phyloP scores from a whole-genome alignment of 208 protist species.

The Leishmania mexicana region DNA sequence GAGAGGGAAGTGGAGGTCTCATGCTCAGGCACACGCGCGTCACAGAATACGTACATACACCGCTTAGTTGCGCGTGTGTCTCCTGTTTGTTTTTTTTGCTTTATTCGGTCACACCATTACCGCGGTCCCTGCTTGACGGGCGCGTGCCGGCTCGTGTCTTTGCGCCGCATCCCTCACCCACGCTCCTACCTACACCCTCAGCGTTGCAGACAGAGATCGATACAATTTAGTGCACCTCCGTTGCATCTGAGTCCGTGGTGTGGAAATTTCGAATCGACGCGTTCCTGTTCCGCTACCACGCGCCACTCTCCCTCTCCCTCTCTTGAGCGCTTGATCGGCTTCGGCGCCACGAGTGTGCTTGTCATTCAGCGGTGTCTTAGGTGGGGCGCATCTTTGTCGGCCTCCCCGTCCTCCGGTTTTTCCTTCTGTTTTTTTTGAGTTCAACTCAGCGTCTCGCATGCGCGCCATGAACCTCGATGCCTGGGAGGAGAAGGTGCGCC shows the following conservation, averaged over 20 bases:
- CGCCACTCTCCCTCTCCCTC: not conserved
- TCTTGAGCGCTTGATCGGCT: no score
- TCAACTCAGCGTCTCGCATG: not conserved
- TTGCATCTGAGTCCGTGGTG: not conserved
- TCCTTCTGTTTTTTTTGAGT: not conserved
- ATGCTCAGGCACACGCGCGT: not conserved
- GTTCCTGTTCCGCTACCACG: not conserved
- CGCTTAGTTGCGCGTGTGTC: not conserved
- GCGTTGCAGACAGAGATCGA: not conserved
- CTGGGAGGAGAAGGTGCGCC: slow-evolving; percentile 68
- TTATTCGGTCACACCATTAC: not conserved
- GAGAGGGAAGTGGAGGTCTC: not conserved
- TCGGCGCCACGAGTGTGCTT: not conserved
- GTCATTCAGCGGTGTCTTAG: not conserved
- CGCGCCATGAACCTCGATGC: slow-evolving; percentile 60
- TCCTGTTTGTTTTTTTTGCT: not conserved
- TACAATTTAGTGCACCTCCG: not conserved
- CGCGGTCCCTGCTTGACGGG: not conserved
- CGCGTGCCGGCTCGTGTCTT: not conserved
- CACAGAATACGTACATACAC: not conserved
- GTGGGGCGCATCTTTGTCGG: not conserved
- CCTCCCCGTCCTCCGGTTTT: not conserved
- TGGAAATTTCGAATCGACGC: not conserved
- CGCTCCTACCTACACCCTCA: not conserved
- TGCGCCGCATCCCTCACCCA: not conserved